These are phyloP conservation scores for Leptographium lundbergii DNA, from an alignment of 2,329 filamentous ascomycete genomes.

Conservation along the genomic window DNA sequence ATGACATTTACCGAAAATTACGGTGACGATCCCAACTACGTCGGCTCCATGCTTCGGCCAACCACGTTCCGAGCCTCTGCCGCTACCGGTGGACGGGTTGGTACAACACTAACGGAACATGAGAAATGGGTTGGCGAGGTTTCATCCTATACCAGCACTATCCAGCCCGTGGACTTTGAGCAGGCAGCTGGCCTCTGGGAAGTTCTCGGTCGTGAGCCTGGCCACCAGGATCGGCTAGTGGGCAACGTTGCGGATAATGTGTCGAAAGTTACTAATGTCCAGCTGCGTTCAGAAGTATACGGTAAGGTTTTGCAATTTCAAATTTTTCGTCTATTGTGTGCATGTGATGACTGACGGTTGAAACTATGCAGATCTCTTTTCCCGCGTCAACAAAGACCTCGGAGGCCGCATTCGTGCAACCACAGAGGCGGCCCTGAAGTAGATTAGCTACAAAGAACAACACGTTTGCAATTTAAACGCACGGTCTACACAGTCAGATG, in stretches of 20 bases:
- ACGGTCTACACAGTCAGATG: not conserved
- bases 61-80: not conserved
- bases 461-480: not conserved
- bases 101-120: not conserved
- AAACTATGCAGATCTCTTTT: not conserved
- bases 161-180: not conserved
- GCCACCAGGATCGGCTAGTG: not conserved
- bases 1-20: not conserved
- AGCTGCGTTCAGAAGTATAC: not conserved
- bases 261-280: not conserved
- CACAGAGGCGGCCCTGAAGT: not conserved
- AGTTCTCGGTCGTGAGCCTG: not conserved
- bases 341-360: not conserved
- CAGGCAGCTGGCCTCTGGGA: not conserved
- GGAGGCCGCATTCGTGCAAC: not conserved
- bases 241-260: not conserved
- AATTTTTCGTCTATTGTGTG: not conserved
- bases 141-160: not conserved
- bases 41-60: not conserved
- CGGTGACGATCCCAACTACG: not conserved
- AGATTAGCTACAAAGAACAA: not conserved
- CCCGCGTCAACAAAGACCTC: not conserved
- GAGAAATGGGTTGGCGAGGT: not conserved
- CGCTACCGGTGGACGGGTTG: not conserved
- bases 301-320: not conserved